phyloP scores from a whole-genome alignment of 169 alveolate species.

The Eimeria falciformis region DNA sequence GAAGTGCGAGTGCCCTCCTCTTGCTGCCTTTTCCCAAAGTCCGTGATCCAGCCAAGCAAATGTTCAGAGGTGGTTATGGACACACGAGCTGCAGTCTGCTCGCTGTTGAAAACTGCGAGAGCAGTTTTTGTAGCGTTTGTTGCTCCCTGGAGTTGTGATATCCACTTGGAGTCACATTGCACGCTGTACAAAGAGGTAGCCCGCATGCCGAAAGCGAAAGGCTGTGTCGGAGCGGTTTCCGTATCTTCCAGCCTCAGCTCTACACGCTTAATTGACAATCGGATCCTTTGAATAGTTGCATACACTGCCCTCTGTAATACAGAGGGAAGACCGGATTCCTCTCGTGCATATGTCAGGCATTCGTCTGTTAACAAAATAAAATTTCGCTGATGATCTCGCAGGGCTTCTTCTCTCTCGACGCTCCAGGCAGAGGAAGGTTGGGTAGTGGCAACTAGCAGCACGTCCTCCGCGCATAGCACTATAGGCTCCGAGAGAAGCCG shows the following conservation, averaged over 20 bases:
- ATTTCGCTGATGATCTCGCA: constrained; percentile 52
- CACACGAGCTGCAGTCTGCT: too few relatives aligned
- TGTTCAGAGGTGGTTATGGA: not conserved
- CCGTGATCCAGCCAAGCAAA: constrained; percentile 48
- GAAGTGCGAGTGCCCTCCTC: not conserved
- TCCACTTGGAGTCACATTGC: constrained; percentile 51
- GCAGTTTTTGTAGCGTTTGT: too few relatives aligned
- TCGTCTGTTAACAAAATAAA: constrained; percentile 71
- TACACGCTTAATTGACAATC: constrained; percentile 3
- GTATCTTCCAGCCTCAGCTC: constrained; percentile 68
- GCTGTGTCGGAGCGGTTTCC: constrained; percentile 40
- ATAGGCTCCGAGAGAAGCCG: constrained; percentile 71
- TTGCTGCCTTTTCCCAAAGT: not conserved
- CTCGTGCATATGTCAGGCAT: constrained; percentile 75
- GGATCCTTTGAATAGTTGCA: constrained; percentile 49
- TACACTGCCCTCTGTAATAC: constrained; percentile 46
- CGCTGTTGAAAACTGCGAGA: not conserved
- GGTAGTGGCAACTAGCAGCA: constrained; percentile 58
- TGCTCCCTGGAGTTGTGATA: not conserved
- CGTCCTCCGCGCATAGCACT: constrained; percentile 51
- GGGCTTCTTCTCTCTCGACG: constrained; percentile 64
- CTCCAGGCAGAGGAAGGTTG: constrained; percentile 72
- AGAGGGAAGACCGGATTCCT: constrained; percentile 70
- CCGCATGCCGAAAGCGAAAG: constrained; percentile 52
- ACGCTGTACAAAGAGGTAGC: constrained; percentile 47